Conservation (phyloP, 345 rosid genomes). For the Brassica napus region Da-Ae NC_063443.1:16715001-16715500, state of each 20-base stretch:
- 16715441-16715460: slow-evolving; percentile 45
- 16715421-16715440: not conserved
- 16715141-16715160: not conserved
- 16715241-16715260: not conserved
- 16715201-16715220: slow-evolving; percentile 88
- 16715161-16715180: slow-evolving; percentile 45
- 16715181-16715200: slow-evolving; percentile 88
- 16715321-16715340: slow-evolving; percentile 89
- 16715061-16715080: slow-evolving; percentile 71
- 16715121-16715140: not conserved
- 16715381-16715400: not conserved
- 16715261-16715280: not conserved
- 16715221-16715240: slow-evolving; percentile 80
- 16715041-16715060: slow-evolving; percentile 83
- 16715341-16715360: slow-evolving; percentile 85
- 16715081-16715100: slow-evolving; percentile 46
- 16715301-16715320: slow-evolving; percentile 56
- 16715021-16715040: slow-evolving; percentile 88
- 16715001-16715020: slow-evolving; percentile 3
- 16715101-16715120: slow-evolving; percentile 9
- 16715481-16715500: slow-evolving; percentile 90
- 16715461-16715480: slow-evolving; percentile 88
- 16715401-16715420: slow-evolving; percentile 15
- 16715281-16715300: slow-evolving; percentile 3
- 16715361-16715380: slow-evolving; percentile 71